A percentile compares a stretch with the other conserved stretches of the same genome.
phyloP scores from a whole-genome alignment of 176 grass and related monocot genomes.

The Zea luxurians region DNA sequence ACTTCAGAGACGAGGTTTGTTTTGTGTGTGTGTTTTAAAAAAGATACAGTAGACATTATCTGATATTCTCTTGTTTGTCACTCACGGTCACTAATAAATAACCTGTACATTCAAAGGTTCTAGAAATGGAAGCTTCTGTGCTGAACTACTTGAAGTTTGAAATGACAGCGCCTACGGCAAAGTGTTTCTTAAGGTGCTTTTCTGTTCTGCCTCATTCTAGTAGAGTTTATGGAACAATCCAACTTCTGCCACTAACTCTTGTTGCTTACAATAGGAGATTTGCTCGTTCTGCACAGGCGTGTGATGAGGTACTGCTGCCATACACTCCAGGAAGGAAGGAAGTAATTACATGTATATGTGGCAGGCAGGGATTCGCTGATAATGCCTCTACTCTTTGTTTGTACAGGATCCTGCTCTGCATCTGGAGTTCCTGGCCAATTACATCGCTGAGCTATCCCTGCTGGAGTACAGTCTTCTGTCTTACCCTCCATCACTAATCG shows the following conservation, averaged over 20 bases:
- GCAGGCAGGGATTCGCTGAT: constrained; percentile 18
- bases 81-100: too few relatives aligned
- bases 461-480: too few relatives aligned
- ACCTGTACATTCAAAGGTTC: too few relatives aligned
- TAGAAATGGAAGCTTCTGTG: constrained; percentile 41
- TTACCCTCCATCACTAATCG: too few relatives aligned
- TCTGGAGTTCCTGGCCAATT: too few relatives aligned
- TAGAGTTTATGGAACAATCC: background rate
- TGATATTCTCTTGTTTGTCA: too few relatives aligned
- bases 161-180: constrained; percentile 84
- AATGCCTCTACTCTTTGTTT: background rate
- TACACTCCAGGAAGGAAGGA: too few relatives aligned
- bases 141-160: constrained; percentile 94
- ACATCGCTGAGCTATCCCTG: too few relatives aligned
- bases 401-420: constrained; percentile 64
- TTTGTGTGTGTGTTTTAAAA: too few relatives aligned
- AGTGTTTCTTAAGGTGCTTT: constrained; percentile 85
- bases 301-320: constrained; percentile 56
- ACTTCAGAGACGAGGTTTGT: too few relatives aligned
- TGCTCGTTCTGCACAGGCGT: constrained; percentile 80
- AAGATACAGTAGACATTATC: too few relatives aligned
- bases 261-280: constrained; percentile 69
- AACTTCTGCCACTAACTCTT: constrained; percentile 10
- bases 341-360: background rate
- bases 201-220: constrained; percentile 6